Base-by-base conservation (phyloP, 345 rosid genomes). In the Luvunga scandens region DNA sequence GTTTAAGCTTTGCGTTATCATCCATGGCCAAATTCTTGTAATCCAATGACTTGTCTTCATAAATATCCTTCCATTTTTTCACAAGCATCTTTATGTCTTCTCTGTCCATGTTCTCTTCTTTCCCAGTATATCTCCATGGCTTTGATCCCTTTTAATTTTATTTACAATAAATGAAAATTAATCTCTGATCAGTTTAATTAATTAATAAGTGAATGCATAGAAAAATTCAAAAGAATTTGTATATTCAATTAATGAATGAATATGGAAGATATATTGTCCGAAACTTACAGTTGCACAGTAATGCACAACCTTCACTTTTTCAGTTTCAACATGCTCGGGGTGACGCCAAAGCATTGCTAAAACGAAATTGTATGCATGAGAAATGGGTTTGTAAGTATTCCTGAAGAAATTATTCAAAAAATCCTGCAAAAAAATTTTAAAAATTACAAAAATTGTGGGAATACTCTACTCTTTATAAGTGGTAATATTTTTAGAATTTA, bases 321-420 rank as follows among this genome's bases (percentile, higher is more conserved):
- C 87, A 19, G 87, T 59, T 70, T 90, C 88, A 1, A 91, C 39
- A 38, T 84, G 78, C 66, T 90, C 90, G 21, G 90, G 95, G 62
- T 91, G 95, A 66, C 92, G 92, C 95, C 95, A 91, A 1, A 90
- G 83, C 90, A 90, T 78, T 67, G 92, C 93, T 61, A 86, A 6
- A 5, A 90, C 88, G 18, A 91, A 85, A 55, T 90, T 91, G 86
- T 90, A 90, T 1, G 31, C 66, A 0, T 62, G 57, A 42, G 91
- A 86, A 36, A 90, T 84, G 14, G 93, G 92, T 84, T 84, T 84
- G 88, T 85, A 90, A 19, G 82, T 71, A 30, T 86, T 87, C 75
- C 31, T 85, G 53, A 91, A 91, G 81, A 56, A 91, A 83, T 77
- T 77, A 84, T 88, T 91, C 77, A 91, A 64, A 67, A 91, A 88